These are phyloP conservation scores for Suhomyces kunorum DNA, from an alignment of 1,139 yeast genomes.

Conservation along the genomic window DNA sequence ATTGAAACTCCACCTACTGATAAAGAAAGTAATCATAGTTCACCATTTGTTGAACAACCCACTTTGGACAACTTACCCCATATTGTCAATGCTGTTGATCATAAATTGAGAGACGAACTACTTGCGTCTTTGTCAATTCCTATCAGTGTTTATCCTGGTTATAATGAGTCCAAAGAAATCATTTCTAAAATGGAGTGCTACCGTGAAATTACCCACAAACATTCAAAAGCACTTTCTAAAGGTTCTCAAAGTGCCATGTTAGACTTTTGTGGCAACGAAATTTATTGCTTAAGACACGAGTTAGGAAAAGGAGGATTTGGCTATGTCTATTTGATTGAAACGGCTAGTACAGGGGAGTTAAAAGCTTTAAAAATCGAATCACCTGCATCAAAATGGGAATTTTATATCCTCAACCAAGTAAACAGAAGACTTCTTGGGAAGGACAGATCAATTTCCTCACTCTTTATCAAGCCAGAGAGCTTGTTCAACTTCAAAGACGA, in stretches of 20 bases:
- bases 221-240: slow-evolving; percentile 34
- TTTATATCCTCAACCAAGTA: slow-evolving; percentile 63
- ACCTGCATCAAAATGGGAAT: slow-evolving; percentile 81
- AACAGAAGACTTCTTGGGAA: slow-evolving; percentile 35
- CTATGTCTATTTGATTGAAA: slow-evolving; percentile 72
- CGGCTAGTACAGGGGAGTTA: slow-evolving; percentile 51
- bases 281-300: slow-evolving; percentile 57
- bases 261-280: slow-evolving; percentile 52
- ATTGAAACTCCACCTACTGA: slow-evolving; percentile 38
- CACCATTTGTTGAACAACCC: slow-evolving; percentile 52
- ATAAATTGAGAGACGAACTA: slow-evolving; percentile 24
- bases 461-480: slow-evolving; percentile 54
- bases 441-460: slow-evolving; percentile 14
- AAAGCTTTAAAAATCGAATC: slow-evolving; percentile 75
- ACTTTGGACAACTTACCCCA: slow-evolving; percentile 14
- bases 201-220: slow-evolving; percentile 36
- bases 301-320: slow-evolving; percentile 85
- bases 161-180: slow-evolving; percentile 20
- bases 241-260: slow-evolving; percentile 46
- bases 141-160: slow-evolving; percentile 32
- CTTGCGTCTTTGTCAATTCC: slow-evolving; percentile 30
- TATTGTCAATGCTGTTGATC: slow-evolving; percentile 36
- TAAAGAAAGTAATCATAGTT: slow-evolving; percentile 34
- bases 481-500: slow-evolving; percentile 68
- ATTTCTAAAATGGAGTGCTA: slow-evolving; percentile 35